Base-by-base conservation (phyloP, 306 rosid species). In the Albizia julibrissin region DNA sequence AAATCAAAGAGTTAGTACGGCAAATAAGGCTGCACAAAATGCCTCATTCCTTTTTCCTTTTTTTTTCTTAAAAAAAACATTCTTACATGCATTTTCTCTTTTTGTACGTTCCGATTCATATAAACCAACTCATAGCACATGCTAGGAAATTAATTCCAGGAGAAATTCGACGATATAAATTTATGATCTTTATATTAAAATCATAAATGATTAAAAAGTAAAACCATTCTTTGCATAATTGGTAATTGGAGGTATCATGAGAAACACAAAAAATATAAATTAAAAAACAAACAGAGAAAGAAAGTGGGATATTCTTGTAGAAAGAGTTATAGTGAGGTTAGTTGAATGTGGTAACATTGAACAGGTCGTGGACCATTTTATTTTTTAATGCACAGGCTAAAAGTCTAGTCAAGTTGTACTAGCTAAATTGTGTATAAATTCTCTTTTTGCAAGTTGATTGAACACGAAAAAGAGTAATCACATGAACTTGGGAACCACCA, bases 381-480 rank as follows among this genome's bases (percentile, higher is more conserved):
- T 47, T 14, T 73, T 5, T 74, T 52, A 83, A 66, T 71, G 33
- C 18, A 76, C 37, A 59, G 76, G 21, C 77, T 84, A 79, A 81
- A 81, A 81, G 83, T 83, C 85, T 79, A 81, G 72, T 24, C 31
- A 59, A 59, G 66, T 73, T 66, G 84, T 79, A 75, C 84, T 42
- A 75, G 82, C 40, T 37, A 37, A 33, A 24, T 59, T 10, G 26
- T 22, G 16, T 1, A 27, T 61, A 24, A 26, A 4, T 61, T 26
- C 34, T 61, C 67, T 26, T 61, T 61, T 61, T 24, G 8, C 12
- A 12, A 11, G 67, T 10, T 58, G 65, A 58, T 10, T 58, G 31
- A 58, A 58, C 65, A 58, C 12, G 15, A 58, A 58, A 56, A 58
- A 9, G 15, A 24, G 27, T 31, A 58, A 58, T 22, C 6, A 22